Conservation (phyloP, 495 filamentous ascomycete genomes). For the Trichocladium uniseriatum region DNA sequence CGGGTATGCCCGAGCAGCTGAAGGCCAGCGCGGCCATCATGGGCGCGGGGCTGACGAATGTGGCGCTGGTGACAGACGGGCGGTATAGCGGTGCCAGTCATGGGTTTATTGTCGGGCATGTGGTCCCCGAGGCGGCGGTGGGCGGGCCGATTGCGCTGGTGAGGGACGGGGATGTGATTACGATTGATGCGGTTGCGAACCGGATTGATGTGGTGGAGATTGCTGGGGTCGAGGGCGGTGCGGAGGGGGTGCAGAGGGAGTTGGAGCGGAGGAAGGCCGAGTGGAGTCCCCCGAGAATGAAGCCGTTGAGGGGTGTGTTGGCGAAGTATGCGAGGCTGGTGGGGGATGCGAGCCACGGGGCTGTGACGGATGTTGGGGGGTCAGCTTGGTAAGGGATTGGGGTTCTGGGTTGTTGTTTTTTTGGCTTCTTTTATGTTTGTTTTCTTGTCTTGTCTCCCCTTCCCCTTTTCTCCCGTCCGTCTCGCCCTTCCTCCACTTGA, state of each 20-base stretch:
- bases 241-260: conserved; percentile 48
- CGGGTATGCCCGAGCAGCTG: conserved; percentile 97
- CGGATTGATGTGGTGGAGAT: conserved; percentile 56
- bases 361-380: conserved; percentile 39
- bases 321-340: conserved; percentile 75
- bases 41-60: conserved; percentile 81
- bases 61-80: conserved; percentile 90
- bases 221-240: conserved; percentile 3
- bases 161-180: conserved; percentile 70
- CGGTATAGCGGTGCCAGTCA: conserved; percentile 85
- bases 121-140: conserved; percentile 79
- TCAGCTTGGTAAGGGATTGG: conserved; percentile 17
- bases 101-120: conserved; percentile 93
- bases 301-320: conserved; percentile 76
- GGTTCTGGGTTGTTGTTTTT: neutral
- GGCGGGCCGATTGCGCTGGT: conserved; percentile 80
- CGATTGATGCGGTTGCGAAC: conserved; percentile 78
- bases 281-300: conserved; percentile 66
- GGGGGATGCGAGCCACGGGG: conserved; percentile 46
- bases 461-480: neutral
- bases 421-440: neutral
- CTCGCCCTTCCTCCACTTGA: neutral
- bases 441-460: neutral
- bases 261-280: conserved; percentile 52
- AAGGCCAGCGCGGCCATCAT: conserved; percentile 83